Evolutionary conservation across 2,329 filamentous ascomycete species (phyloP).

Genomic region (Byssoonygena ceratinophila): DNA sequence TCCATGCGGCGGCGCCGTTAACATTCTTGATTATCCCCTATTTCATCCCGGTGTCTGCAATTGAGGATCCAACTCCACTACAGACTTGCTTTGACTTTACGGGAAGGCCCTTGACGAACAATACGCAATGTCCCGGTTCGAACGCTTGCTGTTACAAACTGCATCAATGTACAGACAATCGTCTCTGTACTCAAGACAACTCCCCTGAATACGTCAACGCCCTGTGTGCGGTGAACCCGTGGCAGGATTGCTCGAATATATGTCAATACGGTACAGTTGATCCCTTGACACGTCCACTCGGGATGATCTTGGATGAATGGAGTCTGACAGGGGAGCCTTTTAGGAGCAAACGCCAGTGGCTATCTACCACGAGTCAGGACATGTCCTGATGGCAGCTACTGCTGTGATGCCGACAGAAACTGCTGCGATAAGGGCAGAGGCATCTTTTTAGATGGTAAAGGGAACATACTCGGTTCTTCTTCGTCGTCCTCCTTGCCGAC

Average conservation of each 20-base stretch:
- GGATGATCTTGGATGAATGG: background rate
- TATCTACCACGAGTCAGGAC: slow-evolving; percentile 7
- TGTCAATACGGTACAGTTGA: slow-evolving; percentile 11
- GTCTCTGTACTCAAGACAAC: slow-evolving; percentile 11
- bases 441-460: slow-evolving; percentile 3
- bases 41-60: background rate
- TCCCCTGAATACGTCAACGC: slow-evolving; percentile 12
- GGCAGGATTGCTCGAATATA: slow-evolving; percentile 13
- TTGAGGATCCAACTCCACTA: slow-evolving; percentile 8
- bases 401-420: slow-evolving; percentile 8
- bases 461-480: slow-evolving; percentile 4
- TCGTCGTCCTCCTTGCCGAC: background rate
- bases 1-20: background rate
- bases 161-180: slow-evolving; percentile 12
- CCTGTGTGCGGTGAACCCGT: slow-evolving; percentile 12
- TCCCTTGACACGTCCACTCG: background rate
- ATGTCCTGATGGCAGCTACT: slow-evolving; percentile 11
- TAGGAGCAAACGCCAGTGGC: slow-evolving; percentile 3
- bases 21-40: background rate
- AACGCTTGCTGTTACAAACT: slow-evolving; percentile 13
- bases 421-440: slow-evolving; percentile 10
- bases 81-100: slow-evolving; percentile 14
- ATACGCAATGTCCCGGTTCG: slow-evolving; percentile 14
- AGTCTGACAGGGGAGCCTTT: background rate
- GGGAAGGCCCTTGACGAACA: slow-evolving; percentile 12